Evolutionary conservation across 2,329 filamentous ascomycete genomes (phyloP).

Genomic region (Penicillium sp.): DNA sequence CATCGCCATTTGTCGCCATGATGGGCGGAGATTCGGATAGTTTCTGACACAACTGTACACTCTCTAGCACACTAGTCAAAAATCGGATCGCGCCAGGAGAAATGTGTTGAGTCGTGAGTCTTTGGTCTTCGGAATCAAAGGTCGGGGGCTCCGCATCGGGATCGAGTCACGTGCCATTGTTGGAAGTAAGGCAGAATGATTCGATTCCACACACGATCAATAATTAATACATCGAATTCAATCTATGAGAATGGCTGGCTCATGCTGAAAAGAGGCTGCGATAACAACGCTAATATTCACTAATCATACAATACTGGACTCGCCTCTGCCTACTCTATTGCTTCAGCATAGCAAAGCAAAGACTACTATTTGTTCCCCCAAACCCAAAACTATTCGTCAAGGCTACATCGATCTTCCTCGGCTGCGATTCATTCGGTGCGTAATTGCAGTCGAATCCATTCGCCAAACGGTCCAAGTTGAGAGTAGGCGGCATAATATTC

Average conservation of each 20-base stretch:
- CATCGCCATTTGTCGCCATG: conserved; percentile 44
- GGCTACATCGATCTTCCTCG: conserved; percentile 71
- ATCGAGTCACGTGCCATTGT: conserved; percentile 25
- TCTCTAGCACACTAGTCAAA: conserved; percentile 8
- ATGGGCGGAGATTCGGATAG: conserved; percentile 19
- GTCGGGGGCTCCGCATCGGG: conserved; percentile 35
- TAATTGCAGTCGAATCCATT: conserved; percentile 80
- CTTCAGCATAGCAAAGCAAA: conserved; percentile 65
- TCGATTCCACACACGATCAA: neutral
- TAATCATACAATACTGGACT: conserved; percentile 8
- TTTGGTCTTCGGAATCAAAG: conserved; percentile 20
- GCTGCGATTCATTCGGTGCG: conserved; percentile 71
- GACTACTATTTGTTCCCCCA: conserved; percentile 89
- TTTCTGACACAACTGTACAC: conserved; percentile 9
- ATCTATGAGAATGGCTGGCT: neutral
- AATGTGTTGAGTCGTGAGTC: conserved; percentile 12
- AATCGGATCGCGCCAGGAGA: conserved; percentile 7
- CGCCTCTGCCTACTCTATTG: conserved; percentile 5
- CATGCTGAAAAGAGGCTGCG: neutral
- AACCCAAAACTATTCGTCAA: conserved; percentile 97
- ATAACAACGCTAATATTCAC: conserved; percentile 16
- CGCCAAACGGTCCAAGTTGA: conserved; percentile 74
- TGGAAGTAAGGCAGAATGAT: neutral
- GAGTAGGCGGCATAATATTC: conserved; percentile 80
- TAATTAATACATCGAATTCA: neutral